Evolutionary conservation across 1,139 yeast species (phyloP).

Genomic region (Saccharomyces hybrid): DNA sequence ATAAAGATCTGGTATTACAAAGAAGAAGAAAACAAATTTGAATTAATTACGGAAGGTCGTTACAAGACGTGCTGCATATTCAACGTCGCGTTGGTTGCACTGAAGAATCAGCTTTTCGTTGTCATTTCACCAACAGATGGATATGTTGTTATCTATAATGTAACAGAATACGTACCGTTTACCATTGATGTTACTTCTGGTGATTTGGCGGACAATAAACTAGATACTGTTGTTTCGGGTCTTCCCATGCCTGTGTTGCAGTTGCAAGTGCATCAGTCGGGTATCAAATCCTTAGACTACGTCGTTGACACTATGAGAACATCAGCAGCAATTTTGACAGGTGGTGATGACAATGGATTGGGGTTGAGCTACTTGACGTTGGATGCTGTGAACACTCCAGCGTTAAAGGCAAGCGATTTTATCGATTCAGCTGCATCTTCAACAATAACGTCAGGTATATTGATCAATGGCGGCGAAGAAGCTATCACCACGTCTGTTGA

Average conservation of each 20-base stretch:
- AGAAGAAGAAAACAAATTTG: constrained; percentile 35
- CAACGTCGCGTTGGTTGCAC: constrained; percentile 44
- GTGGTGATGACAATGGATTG: constrained; percentile 89
- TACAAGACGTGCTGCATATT: constrained; percentile 74
- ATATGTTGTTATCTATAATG: constrained; percentile 52
- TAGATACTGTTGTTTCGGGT: not conserved
- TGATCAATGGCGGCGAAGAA: constrained; percentile 22
- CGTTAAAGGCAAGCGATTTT: constrained; percentile 30
- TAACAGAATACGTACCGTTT: constrained; percentile 32
- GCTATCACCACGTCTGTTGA: constrained; percentile 52
- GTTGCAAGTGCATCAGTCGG: constrained; percentile 66
- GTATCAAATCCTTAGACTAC: constrained; percentile 51
- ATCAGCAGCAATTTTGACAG: constrained; percentile 47
- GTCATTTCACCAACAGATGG: constrained; percentile 81
- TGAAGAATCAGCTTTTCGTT: constrained; percentile 33
- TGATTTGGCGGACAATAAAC: not conserved
- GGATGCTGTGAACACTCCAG: constrained; percentile 16
- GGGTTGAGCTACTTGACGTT: constrained; percentile 38
- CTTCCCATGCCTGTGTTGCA: not conserved
- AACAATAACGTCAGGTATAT: constrained; percentile 63
- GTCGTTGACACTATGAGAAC: constrained; percentile 17
- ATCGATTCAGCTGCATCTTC: constrained; percentile 68
- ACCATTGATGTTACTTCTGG: constrained; percentile 1
- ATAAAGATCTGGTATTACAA: constrained; percentile 59
- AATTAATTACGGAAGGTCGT: constrained; percentile 39